Evolutionary conservation across 2,329 filamentous ascomycete genomes (phyloP).

Genomic region (Fusarium sp.): DNA sequence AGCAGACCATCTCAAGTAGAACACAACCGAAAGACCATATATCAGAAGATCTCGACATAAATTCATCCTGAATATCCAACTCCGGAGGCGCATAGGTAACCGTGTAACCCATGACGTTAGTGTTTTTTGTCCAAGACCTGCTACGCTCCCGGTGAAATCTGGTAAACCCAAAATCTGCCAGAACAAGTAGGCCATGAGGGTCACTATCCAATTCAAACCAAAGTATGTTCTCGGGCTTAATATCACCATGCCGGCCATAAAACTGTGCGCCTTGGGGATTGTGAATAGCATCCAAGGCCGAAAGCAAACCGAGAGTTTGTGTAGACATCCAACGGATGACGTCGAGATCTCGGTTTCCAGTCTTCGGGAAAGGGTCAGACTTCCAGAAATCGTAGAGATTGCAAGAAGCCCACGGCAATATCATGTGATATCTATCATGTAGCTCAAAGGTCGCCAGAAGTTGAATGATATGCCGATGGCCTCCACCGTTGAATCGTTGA

Average conservation of each 20-base stretch:
- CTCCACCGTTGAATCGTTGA: not conserved
- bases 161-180: not conserved
- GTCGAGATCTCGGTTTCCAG: not conserved
- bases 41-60: not conserved
- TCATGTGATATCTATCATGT: not conserved
- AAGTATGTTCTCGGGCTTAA: not conserved
- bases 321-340: not conserved
- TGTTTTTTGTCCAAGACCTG: not conserved
- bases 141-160: not conserved
- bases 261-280: not conserved
- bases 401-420: not conserved
- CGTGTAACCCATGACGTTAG: not conserved
- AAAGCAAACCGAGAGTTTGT: not conserved
- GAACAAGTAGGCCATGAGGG: not conserved
- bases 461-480: not conserved
- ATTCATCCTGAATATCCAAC: not conserved
- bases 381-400: not conserved
- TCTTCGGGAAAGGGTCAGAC: not conserved
- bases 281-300: not conserved
- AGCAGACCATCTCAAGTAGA: not conserved
- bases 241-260: not conserved
- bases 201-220: not conserved
- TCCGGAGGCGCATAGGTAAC: not conserved
- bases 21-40: not conserved
- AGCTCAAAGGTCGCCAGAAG: not conserved